These are phyloP conservation scores for Prunus armeniaca DNA, from an alignment of 306 rosid genomes.

Conservation along the genomic window DNA sequence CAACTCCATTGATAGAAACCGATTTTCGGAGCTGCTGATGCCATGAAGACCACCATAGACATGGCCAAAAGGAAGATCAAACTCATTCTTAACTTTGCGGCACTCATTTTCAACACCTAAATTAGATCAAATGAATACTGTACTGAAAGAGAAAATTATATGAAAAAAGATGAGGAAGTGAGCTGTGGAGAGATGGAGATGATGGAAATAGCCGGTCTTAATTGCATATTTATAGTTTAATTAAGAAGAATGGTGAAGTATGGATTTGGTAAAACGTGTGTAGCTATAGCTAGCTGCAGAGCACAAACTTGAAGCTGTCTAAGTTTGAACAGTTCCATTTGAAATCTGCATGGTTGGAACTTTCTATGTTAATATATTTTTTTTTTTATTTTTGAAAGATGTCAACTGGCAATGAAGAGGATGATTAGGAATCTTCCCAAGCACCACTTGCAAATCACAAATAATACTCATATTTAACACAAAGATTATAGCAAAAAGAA, in stretches of 20 bases:
- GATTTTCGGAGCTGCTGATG: constrained; percentile 20
- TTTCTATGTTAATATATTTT: no score
- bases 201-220: not conserved
- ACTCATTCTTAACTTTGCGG: not conserved
- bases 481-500: no score
- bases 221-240: constrained; percentile 10
- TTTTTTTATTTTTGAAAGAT: not conserved
- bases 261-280: not conserved
- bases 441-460: no score
- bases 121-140: no score
- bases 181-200: not conserved
- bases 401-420: constrained; percentile 10
- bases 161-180: not conserved
- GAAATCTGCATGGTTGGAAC: no score
- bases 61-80: constrained; percentile 9
- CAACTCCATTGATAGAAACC: constrained; percentile 31
- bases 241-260: not conserved
- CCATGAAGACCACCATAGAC: not conserved
- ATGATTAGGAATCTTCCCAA: not conserved
- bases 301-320: constrained; percentile 10
- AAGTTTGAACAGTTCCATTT: constrained; percentile 14
- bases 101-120: constrained; percentile 5
- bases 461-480: no score
- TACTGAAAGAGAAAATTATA: no score
- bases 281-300: not conserved